These are phyloP conservation scores for Venturia pyrina DNA, from an alignment of 2,329 filamentous ascomycete species.

Conservation along the genomic window DNA sequence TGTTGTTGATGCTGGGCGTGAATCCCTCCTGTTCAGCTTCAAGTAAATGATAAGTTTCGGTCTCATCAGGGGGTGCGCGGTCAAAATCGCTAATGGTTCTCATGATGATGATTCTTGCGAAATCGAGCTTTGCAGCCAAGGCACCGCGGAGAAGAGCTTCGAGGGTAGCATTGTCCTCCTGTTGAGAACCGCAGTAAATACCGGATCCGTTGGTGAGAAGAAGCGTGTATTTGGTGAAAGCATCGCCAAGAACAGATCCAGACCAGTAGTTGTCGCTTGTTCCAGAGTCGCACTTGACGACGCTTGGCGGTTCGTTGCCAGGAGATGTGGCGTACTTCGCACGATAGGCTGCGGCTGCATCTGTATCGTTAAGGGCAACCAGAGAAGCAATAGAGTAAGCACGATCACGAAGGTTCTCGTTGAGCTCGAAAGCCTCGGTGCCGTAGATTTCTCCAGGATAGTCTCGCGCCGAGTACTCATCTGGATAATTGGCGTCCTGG, in stretches of 20 bases:
- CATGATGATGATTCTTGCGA: conserved; percentile 25
- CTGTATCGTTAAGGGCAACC: conserved; percentile 28
- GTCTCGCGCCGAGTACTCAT: conserved; percentile 17
- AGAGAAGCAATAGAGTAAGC: conserved; percentile 24
- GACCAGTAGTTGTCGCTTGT: conserved; percentile 23
- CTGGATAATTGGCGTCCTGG: conserved; percentile 46
- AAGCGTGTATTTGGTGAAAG: conserved; percentile 21
- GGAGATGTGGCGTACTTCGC: conserved; percentile 22
- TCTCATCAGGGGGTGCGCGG: conserved; percentile 43
- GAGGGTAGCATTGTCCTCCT: conserved; percentile 28
- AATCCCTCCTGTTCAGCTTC: conserved; percentile 52
- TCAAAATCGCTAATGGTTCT: conserved; percentile 57
- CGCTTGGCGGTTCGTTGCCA: conserved; percentile 10
- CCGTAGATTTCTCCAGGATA: conserved; percentile 30
- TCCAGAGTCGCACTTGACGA: conserved; percentile 23
- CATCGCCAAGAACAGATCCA: conserved; percentile 20
- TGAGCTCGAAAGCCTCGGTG: conserved; percentile 34
- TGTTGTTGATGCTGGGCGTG: conserved; percentile 51
- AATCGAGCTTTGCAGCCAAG: conserved; percentile 22
- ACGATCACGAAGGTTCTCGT: conserved; percentile 26
- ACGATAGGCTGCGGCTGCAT: conserved; percentile 25
- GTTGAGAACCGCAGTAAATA: conserved; percentile 24
- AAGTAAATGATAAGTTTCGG: conserved; percentile 46
- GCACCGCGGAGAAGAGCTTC: conserved; percentile 24
- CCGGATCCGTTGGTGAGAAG: conserved; percentile 26